Percentiles rank a stretch among this genome's conserved stretches.
Evolutionary conservation across 805 yeast genomes (phyloP).

Genomic region (Suhomyces emberorum): DNA sequence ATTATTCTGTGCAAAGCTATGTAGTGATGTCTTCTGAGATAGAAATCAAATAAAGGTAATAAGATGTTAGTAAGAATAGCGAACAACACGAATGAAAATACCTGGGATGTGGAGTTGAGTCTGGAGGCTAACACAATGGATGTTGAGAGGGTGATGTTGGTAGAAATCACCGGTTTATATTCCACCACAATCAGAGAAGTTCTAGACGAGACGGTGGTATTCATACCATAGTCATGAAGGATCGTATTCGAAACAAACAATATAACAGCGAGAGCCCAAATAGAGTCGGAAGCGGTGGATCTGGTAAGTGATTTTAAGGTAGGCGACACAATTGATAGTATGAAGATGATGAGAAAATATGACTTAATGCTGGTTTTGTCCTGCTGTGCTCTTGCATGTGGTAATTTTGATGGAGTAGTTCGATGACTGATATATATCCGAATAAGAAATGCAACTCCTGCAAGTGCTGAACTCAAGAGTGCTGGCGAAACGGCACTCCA

Average conservation of each 20-base stretch:
- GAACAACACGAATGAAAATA: constrained; percentile 77
- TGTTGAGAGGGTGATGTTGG: constrained; percentile 79
- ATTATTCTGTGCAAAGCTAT: constrained; percentile 16
- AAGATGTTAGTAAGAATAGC: constrained; percentile 69
- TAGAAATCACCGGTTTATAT: constrained; percentile 60
- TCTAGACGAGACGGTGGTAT: constrained; percentile 19
- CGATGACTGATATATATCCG: not conserved
- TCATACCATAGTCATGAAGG: constrained; percentile 64
- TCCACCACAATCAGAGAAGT: constrained; percentile 2
- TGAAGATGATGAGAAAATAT: constrained; percentile 62
- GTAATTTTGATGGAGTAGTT: not conserved
- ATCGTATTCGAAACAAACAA: constrained; percentile 65
- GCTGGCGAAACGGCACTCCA: constrained; percentile 52
- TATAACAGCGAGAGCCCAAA: constrained; percentile 89
- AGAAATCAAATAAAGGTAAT: constrained; percentile 65
- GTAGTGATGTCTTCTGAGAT: constrained; percentile 45
- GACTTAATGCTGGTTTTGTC: constrained; percentile 48
- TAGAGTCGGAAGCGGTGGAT: constrained; percentile 89
- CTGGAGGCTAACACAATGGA: constrained; percentile 92
- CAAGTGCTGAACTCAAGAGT: constrained; percentile 17
- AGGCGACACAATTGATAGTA: constrained; percentile 79
- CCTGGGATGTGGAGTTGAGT: constrained; percentile 65
- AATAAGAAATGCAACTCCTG: constrained; percentile 32
- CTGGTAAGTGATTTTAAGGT: constrained; percentile 83
- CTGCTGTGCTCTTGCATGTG: constrained; percentile 1